A percentile compares a stretch with the other conserved stretches of the same genome.
These are phyloP conservation scores for Xylariaceae sp. DNA, from an alignment of 2,329 filamentous ascomycete species.

Conservation along the genomic window DNA sequence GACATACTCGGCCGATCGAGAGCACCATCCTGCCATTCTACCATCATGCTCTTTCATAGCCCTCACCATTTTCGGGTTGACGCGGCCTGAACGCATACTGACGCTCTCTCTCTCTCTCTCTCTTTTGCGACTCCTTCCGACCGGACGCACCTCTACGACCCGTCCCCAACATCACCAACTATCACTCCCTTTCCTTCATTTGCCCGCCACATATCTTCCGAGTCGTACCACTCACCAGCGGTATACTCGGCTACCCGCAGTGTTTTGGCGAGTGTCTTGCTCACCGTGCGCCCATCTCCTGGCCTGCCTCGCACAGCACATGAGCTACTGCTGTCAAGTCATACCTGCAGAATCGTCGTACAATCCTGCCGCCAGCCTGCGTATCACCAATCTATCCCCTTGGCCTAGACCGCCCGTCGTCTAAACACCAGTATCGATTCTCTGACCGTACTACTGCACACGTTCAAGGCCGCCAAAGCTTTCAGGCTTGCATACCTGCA, in stretches of 20 bases:
- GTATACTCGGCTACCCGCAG: conserved; percentile 18
- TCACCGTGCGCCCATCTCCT: not conserved
- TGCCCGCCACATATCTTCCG: conserved; percentile 11
- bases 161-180: not conserved
- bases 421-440: no score
- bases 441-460: no score
- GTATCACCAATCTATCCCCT: not conserved
- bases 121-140: conserved; percentile 7
- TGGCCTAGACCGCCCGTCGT: not conserved
- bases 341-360: not conserved
- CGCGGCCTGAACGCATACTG: conserved; percentile 13
- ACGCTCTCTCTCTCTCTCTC: no score
- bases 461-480: no score
- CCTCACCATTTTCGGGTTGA: conserved; percentile 12
- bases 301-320: not conserved
- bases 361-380: not conserved
- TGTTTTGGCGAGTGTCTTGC: not conserved
- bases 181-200: conserved; percentile 4
- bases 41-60: conserved; percentile 16
- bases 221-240: conserved; percentile 13
- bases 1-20: not conserved
- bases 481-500: no score
- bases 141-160: conserved; percentile 4
- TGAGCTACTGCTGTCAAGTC: not conserved
- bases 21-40: not conserved